phyloP scores from a whole-genome alignment of 148 eudicot genomes.

The Vaccinium macrocarpon region DNA sequence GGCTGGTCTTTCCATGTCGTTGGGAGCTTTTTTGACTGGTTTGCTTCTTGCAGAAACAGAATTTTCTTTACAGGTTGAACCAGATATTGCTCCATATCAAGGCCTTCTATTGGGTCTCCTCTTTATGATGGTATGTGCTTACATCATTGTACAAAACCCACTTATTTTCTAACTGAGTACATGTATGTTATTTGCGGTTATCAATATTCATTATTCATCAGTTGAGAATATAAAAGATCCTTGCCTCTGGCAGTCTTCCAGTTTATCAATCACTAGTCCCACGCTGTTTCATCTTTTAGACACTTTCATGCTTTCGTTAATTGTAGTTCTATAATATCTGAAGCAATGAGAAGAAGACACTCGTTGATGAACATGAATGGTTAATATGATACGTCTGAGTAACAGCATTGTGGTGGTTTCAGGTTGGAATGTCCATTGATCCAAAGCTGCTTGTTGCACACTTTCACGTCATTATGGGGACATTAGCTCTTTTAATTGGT shows the following conservation, averaged over 20 bases:
- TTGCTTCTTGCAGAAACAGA: constrained; percentile 98
- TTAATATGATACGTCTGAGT: constrained; percentile 5
- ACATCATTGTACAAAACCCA: background rate
- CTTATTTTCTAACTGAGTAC: background rate
- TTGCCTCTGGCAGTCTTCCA: background rate
- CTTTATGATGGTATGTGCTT: constrained; percentile 84
- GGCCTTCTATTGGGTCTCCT: constrained; percentile 97
- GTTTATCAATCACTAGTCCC: background rate
- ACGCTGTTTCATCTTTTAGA: background rate
- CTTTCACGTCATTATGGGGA: constrained; percentile 73
- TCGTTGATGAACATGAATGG: background rate
- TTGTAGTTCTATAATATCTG: background rate
- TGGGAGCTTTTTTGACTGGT: constrained; percentile 99
- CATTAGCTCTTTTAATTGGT: constrained; percentile 71
- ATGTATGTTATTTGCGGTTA: background rate
- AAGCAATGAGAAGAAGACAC: background rate
- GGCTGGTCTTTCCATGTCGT: constrained; percentile 84
- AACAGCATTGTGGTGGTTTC: constrained; percentile 29
- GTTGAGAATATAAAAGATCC: background rate
- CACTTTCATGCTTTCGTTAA: background rate
- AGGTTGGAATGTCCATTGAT: constrained; percentile 99
- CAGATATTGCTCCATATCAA: constrained; percentile 99
- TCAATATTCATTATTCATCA: background rate
- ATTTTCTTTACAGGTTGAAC: constrained; percentile 95
- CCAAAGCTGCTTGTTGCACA: constrained; percentile 90